Base-by-base conservation (phyloP, 164 flowering plant species). In the Vitis riparia region DNA sequence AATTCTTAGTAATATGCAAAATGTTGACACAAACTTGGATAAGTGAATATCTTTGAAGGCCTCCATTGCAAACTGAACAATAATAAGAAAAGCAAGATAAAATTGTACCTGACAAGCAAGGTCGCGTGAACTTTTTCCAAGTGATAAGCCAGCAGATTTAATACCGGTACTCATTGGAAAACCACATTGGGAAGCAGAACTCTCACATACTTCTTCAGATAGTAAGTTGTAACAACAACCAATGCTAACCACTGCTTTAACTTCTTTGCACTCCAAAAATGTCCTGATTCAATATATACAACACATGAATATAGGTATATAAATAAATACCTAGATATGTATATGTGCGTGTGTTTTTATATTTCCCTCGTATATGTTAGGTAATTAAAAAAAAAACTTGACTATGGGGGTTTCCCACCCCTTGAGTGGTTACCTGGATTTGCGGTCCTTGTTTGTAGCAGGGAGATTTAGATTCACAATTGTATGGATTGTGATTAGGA, bases 191-290 rank as follows among this genome's bases (percentile, higher is more conserved):
- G 67, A 65, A 72, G 65, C 65, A n/a, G 55, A 47, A 59, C 70
- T 68, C 17, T 72, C 77, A 60, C 12, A 50, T 47, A 75, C 78
- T 52, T 83, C 86, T 77, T 90, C 93, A 27, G 98, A 84, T 44
- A 91, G 75, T 66, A 94, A 81, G 82, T 94, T 92, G 83, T 94
- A 94, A 81, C 98, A 94, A 71, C 98, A 94, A 47, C 98, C 98
- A 53, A 94, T 74, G 81, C 93, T 92, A 66, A 94, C 76, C 56
- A 94, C 79, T 68, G 98, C 93, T 81, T 86, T 90, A 60, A 86
- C 88, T 61, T 88, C 89, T 75, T 85, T 64, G 71, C 92, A 86
- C 60, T 89, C 94, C 69, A 81, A 56, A 74, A 94, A 89, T 14
- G 98, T 76, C 85, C 98, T 94, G 74, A 32, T 13, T 37, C 52